Base-by-base conservation (phyloP, 257 asterid genomes). In the Primulina tabacum region DNA sequence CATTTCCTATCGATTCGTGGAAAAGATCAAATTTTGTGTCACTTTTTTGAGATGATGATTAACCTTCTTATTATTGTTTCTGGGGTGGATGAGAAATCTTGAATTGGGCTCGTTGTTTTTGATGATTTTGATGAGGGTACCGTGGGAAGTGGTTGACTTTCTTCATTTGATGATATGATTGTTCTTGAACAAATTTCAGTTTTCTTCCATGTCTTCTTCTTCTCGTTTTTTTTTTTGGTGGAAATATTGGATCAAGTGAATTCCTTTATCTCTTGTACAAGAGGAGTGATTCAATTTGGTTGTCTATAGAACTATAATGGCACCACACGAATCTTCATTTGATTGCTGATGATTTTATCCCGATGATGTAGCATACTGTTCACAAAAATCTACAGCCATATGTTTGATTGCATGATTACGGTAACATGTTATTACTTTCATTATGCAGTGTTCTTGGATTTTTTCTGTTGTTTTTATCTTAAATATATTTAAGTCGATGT, bases 141-240 rank as follows among this genome's bases (percentile, higher is more conserved):
- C 35, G 40, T 70, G 73, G 58, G 9, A 28, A 70, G 57, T 35
- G 47, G 78, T 72, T 79, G 80, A 58, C 78, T 70, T 60, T 71
- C 24, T 34, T 64, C 29, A 65, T 37, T 9, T 20, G 14, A 11
- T 62, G 24, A 21, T 24, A 24, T 65, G 64, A 52, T 33, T 66
- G 40, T 2, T 69, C 40, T 61, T 66, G 55, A 9, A 38, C 28
- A 18, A 37, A 18, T 0, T 5, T 50, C 20, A 17, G 17, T 50
- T 50, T 50, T 16, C 53, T 43, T 11, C 53, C 53, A 43, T 50
- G 57, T 50, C 4, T 1, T 50, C 38, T 34, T 34, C 9, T 34
- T 34, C 38, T 34, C 8, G 7, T 8, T 38, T 5, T 38, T 38
- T 5, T 38, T 38, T 40, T 3, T 40, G 30, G 0, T 32, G 69